Conservation (phyloP, 768 basidiomycete genomes). For the Amanita exitialis region DNA sequence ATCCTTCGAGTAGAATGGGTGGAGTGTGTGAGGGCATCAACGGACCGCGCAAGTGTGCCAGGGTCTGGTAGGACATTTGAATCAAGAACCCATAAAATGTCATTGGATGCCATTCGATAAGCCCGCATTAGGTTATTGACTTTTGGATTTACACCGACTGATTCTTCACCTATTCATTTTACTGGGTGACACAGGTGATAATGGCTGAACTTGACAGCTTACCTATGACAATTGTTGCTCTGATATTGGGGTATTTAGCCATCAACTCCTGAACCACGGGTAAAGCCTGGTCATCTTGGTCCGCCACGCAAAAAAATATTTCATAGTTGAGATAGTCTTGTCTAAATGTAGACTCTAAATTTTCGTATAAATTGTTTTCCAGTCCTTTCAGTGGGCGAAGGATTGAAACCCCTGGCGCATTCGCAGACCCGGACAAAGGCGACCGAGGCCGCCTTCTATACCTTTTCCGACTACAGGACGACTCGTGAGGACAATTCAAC, state of each 20-base stretch:
- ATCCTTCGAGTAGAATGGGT: slow-evolving; percentile 39
- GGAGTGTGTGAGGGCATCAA: slow-evolving; percentile 56
- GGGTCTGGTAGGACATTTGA: slow-evolving; percentile 81
- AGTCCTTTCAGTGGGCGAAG: slow-evolving; percentile 91
- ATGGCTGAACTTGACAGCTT: slow-evolving; percentile 11
- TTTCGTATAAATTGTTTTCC: slow-evolving; percentile 93
- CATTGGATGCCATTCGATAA: slow-evolving; percentile 71
- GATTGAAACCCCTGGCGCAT: slow-evolving; percentile 84
- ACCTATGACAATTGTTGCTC: slow-evolving; percentile 74
- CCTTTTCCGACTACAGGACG: slow-evolving; percentile 49
- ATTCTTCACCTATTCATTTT: slow-evolving; percentile 52
- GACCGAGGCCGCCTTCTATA: slow-evolving; percentile 63
- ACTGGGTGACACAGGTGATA: slow-evolving; percentile 2
- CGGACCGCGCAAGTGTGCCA: slow-evolving; percentile 75
- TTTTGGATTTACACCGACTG: slow-evolving; percentile 92
- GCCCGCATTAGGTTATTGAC: slow-evolving; percentile 91
- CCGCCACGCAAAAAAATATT: slow-evolving; percentile 86
- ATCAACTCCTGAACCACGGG: slow-evolving; percentile 70
- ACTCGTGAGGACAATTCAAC: not conserved
- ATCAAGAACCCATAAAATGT: slow-evolving; percentile 95
- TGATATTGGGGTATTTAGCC: slow-evolving; percentile 66
- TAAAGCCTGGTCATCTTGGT: slow-evolving; percentile 83
- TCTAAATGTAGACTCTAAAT: slow-evolving; percentile 84
- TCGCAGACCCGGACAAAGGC: slow-evolving; percentile 36
- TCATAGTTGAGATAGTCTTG: slow-evolving; percentile 92